Conservation (phyloP, 108 stramenopile species). For the Fistulifera pelliculosa region DNA sequence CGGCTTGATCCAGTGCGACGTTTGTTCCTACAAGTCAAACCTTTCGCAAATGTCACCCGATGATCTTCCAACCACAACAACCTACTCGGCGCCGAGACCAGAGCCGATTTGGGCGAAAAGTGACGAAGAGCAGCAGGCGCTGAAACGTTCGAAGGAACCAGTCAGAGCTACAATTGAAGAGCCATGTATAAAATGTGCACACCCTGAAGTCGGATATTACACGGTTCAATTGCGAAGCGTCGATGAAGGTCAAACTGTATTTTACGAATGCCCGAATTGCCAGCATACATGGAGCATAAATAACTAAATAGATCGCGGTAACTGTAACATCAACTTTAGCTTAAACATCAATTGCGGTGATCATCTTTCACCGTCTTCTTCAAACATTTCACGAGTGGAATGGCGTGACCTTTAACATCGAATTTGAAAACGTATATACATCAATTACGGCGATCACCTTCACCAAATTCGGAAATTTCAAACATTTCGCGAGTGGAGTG, state of each 20-base stretch:
- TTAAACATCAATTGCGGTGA: no score
- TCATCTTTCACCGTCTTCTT: no score
- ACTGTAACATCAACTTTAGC: no score
- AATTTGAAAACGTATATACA: no score
- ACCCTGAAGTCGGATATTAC: slow-evolving; percentile 91
- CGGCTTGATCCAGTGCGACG: slow-evolving; percentile 59
- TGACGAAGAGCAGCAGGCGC: slow-evolving; percentile 61
- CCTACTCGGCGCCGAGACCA: slow-evolving; percentile 58
- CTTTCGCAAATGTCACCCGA: slow-evolving; percentile 39
- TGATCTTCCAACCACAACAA: slow-evolving; percentile 47
- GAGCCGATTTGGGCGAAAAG: slow-evolving; percentile 81
- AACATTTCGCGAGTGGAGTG: slow-evolving; percentile 2
- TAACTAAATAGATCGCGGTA: slow-evolving; percentile 37
- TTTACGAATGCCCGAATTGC: slow-evolving; percentile 96
- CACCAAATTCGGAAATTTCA: no score
- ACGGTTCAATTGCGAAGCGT: slow-evolving; percentile 96
- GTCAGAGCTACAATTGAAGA: slow-evolving; percentile 91
- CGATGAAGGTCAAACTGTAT: slow-evolving; percentile 99
- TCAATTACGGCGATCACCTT: no score
- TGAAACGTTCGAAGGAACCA: slow-evolving; percentile 47
- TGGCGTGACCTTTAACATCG: slow-evolving; percentile 20
- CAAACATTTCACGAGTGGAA: not conserved
- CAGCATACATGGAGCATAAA: slow-evolving; percentile 86
- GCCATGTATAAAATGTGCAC: slow-evolving; percentile 90
- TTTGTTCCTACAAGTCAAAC: slow-evolving; percentile 64